Evolutionary conservation across 192 early-diverging fungal species (phyloP).

Genomic region (Coemansia sp.): DNA sequence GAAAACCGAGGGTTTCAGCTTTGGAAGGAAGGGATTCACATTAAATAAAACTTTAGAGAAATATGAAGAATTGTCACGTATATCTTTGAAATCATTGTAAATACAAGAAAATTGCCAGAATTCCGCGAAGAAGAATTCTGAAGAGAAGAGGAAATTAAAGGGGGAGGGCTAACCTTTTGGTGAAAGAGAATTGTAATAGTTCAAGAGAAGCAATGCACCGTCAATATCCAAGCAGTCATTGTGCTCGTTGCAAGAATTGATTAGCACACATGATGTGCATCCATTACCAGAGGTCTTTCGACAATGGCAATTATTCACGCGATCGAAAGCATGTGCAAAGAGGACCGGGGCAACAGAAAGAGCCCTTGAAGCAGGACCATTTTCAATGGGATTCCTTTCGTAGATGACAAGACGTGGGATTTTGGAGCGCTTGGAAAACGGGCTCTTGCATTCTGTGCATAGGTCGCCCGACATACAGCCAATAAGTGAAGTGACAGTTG

Average conservation of each 20-base stretch:
- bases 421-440: constrained; percentile 6
- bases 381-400: constrained; percentile 1
- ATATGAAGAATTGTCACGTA: too few species aligned
- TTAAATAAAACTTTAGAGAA: neutral
- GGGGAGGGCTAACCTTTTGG: neutral
- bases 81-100: too few species aligned
- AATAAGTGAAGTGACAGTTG: neutral
- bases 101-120: too few species aligned
- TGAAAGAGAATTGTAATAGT: neutral
- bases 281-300: neutral
- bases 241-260: constrained; percentile 12
- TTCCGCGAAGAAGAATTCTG: too few species aligned
- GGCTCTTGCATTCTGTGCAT: constrained; percentile 32
- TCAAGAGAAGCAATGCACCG: constrained; percentile 14
- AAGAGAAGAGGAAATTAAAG: too few species aligned
- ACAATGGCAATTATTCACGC: neutral
- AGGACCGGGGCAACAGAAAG: neutral
- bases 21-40: too few species aligned
- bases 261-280: constrained; percentile 4
- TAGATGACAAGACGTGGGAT: constrained; percentile 25
- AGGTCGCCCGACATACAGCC: constrained; percentile 6
- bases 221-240: constrained; percentile 17
- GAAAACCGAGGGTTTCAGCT: too few species aligned
- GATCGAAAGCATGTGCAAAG: neutral
- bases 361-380: constrained; percentile 5